These are phyloP conservation scores for Phytophthora pseudosyringae DNA, from an alignment of 352 stramenopile genomes.

Conservation along the genomic window DNA sequence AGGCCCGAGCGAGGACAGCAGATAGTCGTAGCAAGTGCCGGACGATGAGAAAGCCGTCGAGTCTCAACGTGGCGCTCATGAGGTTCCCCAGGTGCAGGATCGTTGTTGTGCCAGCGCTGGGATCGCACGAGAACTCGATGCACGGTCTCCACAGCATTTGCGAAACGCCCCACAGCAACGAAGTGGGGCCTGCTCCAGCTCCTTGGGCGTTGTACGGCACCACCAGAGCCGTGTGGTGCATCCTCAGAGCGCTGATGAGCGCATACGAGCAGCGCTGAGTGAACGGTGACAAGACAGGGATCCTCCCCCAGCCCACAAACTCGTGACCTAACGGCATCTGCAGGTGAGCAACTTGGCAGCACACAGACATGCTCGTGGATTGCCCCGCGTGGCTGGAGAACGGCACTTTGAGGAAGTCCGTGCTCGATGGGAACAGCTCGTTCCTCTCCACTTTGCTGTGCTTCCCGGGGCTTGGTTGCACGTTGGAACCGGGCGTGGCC, in stretches of 20 bases:
- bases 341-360: slow-evolving; percentile 45
- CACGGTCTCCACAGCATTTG: slow-evolving; percentile 48
- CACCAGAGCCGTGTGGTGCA: slow-evolving; percentile 37
- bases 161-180: slow-evolving; percentile 28
- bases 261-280: slow-evolving; percentile 58
- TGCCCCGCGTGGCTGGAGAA: slow-evolving; percentile 13
- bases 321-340: slow-evolving; percentile 56
- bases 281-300: slow-evolving; percentile 52
- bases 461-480: slow-evolving; percentile 20
- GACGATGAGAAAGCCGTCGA: slow-evolving; percentile 35
- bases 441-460: slow-evolving; percentile 20
- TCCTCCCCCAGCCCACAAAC: slow-evolving; percentile 44
- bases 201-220: slow-evolving; percentile 24
- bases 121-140: slow-evolving; percentile 32
- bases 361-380: slow-evolving; percentile 20
- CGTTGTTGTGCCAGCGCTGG: slow-evolving; percentile 8
- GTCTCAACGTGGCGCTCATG: slow-evolving; percentile 19
- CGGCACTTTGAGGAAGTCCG: slow-evolving; percentile 10
- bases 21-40: slow-evolving; percentile 25
- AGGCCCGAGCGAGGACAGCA: not conserved
- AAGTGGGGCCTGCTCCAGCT: slow-evolving; percentile 7
- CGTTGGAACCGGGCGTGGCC: not conserved
- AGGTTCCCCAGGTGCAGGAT: slow-evolving; percentile 14
- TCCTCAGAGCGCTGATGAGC: slow-evolving; percentile 49
- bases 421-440: slow-evolving; percentile 23